Conservation (phyloP, 1,284 basidiomycete species). For the Agaricales sp. region DNA sequence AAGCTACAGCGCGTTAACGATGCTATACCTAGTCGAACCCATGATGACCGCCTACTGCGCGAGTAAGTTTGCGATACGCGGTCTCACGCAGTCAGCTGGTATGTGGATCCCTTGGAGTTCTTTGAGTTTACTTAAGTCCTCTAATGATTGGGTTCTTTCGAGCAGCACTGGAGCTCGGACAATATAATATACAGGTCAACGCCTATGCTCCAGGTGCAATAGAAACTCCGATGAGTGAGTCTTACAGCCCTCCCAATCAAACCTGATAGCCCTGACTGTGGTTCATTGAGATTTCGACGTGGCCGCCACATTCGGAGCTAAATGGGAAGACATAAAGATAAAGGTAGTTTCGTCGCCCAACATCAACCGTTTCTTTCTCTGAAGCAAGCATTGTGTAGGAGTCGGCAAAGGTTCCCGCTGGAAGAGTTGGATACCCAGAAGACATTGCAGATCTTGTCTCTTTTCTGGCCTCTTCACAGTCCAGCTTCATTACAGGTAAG, state of each 20-base stretch:
- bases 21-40: not conserved
- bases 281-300: not conserved
- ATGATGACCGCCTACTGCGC: not conserved
- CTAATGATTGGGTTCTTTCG: not conserved
- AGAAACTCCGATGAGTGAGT: slow-evolving; percentile 12
- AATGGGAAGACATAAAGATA: not conserved
- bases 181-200: slow-evolving; percentile 15
- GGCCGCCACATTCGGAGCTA: not conserved
- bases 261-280: not conserved
- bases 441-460: slow-evolving; percentile 16
- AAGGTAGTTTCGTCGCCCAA: not conserved
- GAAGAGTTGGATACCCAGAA: slow-evolving; percentile 12
- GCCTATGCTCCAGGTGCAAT: slow-evolving; percentile 14
- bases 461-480: slow-evolving; percentile 15
- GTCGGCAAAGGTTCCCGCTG: slow-evolving; percentile 8
- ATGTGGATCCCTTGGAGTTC: not conserved
- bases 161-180: slow-evolving; percentile 10
- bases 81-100: slow-evolving; percentile 10
- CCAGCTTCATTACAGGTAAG: slow-evolving; percentile 16
- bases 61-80: slow-evolving; percentile 8
- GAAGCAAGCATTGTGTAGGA: not conserved
- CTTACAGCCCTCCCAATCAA: not conserved
- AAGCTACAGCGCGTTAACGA: not conserved
- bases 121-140: not conserved
- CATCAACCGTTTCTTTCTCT: not conserved